Base-by-base conservation (phyloP, 805 yeast genomes). In the Candida quercuum region DNA sequence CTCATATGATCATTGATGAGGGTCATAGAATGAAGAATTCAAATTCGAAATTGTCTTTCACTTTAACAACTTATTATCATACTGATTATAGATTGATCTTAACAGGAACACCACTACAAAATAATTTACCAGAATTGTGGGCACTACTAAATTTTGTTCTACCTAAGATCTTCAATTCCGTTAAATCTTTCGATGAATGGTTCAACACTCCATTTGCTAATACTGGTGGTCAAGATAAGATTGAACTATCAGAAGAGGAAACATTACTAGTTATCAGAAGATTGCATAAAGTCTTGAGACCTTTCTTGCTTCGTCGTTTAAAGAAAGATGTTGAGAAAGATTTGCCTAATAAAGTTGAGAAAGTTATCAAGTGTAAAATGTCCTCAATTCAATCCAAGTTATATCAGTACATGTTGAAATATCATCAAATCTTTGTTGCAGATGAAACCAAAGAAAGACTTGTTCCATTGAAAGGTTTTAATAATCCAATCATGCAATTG, bases 21-120 rank as follows among this genome's bases (percentile, higher is more conserved):
- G 95, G 95, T 60, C 95, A 85, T 60, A 71, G 94, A 63, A 81
- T 85, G 88, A 85, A 85, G 56, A 85, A 85, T 54, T 69, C 88
- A 2, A 74, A 75, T 40, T 82, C 91, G 3, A 85, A 84, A 54
- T 64, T 85, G 39, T 81, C 91, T 0, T 67, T 67, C 38, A 84
- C 93, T 0, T 74, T 85, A 48, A 76, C 81, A 25, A 76, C 72
- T 38, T 82, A 76, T 51, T 85, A 86, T 51, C 80, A 74, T 46
- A 81, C 93, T 1, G 80, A 81, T 55, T 77, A 85, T 55, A 70
- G 94, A 63, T 70, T 85, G 52, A 85, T 85, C 61, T 73, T 85
- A 54, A 85, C 94, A 1, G 95, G 95, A 72, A 85, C 95, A 3
- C 95, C 95, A 16, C 70, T 85, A 43, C 95, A 85, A 56, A 85